Evolutionary conservation across 352 stramenopile genomes (phyloP), one percentile per base, ranked within the genome.

Genomic region (Globisporangium rhizosaccharum): DNA sequence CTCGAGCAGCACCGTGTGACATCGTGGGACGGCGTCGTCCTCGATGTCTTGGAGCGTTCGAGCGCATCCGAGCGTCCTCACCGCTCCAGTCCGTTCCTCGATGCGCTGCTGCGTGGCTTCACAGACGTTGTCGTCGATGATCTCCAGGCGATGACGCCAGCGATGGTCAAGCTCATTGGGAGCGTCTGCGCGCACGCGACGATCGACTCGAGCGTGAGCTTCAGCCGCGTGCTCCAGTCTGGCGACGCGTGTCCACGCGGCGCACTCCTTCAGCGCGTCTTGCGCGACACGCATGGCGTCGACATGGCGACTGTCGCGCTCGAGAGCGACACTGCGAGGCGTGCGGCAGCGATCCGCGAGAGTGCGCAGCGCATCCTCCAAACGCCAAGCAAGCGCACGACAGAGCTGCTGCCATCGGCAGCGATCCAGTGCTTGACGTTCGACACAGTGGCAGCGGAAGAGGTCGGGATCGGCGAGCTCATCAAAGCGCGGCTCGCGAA

Each of bases 71-170:
- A 45, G 14, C 12, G 25, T 23, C 33, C 25, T 25, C 65, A 45
- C 28, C 66, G 7, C 51, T 10, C 18, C 36, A 49, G 17, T 26
- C 54, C 18, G 68, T 89, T 87, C 53, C 66, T 60, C 18, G 60
- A 69, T 15, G 57, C 68, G 7, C 39, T 81, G 14, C 15, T 87
- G 45, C 63, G 54, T 20, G 68, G 71, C 7, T 86, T 76, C 52
- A 89, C 76, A 30, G 78, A 90, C 30, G 61, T 94, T 9, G 68
- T 92, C 25, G 62, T 92, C 25, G 83, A 92, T 42, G 79, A 92
- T 44, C 49, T 91, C 0, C 70, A 92, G 33, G 72, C 63, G 33
- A 71, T 92, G 68, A 88, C 75, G 18, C 81, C 83, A 1, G 79
- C 81, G 4, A 90, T 89, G 76, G 63, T 81, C 18, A 67, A 66